Percentiles rank a stretch among this genome's conserved stretches.
Evolutionary conservation across 805 yeast species (phyloP).

Genomic region (Wickerhamiella azyma): DNA sequence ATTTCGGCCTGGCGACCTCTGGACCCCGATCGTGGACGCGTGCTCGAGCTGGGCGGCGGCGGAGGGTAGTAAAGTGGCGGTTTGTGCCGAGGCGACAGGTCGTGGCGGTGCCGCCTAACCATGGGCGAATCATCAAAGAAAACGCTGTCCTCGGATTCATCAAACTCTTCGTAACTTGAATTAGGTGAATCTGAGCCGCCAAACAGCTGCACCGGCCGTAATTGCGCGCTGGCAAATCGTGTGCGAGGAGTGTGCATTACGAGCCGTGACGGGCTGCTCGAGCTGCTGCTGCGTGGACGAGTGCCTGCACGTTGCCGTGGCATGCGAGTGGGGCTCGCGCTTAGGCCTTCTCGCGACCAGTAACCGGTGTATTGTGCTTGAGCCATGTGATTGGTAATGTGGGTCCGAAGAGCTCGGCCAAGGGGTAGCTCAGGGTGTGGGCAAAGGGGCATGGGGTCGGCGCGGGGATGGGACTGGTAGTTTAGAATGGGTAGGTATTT

Average conservation of each 20-base stretch:
- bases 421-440: too few species aligned
- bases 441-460: too few species aligned
- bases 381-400: not conserved
- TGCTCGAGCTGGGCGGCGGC: not conserved
- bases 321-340: not conserved
- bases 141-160: not conserved
- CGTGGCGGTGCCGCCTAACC: not conserved
- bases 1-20: not conserved
- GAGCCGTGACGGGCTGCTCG: not conserved
- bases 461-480: too few species aligned
- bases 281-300: not conserved
- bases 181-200: not conserved
- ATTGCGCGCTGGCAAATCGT: slow-evolving; percentile 3
- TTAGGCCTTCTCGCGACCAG: not conserved
- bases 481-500: too few species aligned
- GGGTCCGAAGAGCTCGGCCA: not conserved
- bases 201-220: slow-evolving; percentile 1
- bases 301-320: not conserved
- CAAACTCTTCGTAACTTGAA: not conserved
- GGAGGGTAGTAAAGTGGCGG: not conserved
- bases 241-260: not conserved
- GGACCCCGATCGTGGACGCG: not conserved
- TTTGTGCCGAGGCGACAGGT: not conserved
- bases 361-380: not conserved
- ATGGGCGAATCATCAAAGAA: slow-evolving; percentile 2